Base-by-base conservation (phyloP, 192 early-diverging fungal species). In the Dimargaris verticillata region DNA sequence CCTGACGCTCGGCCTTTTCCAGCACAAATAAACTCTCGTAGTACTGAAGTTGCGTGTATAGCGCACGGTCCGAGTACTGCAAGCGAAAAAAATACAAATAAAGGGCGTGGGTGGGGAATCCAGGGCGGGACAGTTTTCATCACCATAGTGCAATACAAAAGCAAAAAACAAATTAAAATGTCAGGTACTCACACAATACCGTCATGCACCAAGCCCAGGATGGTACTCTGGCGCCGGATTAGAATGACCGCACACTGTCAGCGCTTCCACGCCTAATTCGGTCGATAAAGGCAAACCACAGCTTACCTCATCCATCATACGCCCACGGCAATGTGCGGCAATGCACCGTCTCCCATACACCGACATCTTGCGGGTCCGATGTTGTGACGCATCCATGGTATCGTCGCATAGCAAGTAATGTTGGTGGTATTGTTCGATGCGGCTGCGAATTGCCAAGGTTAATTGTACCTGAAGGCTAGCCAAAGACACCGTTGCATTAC, bases 31-130 rank as follows among this genome's bases (percentile, higher is more conserved):
- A 68, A 29, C 74, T 73, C 42, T 78, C 75, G 62, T 79, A 88
- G 64, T 87, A 97, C 53, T 76, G 71, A 28, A 97, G 62, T 74
- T 97, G 92, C 26, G 79, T 85, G 68, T 91, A 88, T 7, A 97
- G 72, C 63, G 60, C 62, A 41, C 71, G 75, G 63, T 93, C 91
- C 28, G 83, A 72, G 63, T 86, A 93, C 80, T 88, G 62, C 2
- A 38, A 38, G 33, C 33, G 33, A 38, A 2, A 38, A 38, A 2
- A 38, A 38, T 5, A 38, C 33, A 38, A 5, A 38, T 5, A 5
- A 38, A 7, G 33, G 33, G 33, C 33, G 7, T 38, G 33, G 33
- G 33, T 38, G 33, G 3, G 7, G 33, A 38, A 38, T 2, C 33
- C 33, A 38, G 33, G 33, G 33, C 7, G 33, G 3, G 3, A 38